These are phyloP conservation scores for Emmonsiellopsis sp. DNA, from an alignment of 2,329 filamentous ascomycete genomes.

Conservation along the genomic window DNA sequence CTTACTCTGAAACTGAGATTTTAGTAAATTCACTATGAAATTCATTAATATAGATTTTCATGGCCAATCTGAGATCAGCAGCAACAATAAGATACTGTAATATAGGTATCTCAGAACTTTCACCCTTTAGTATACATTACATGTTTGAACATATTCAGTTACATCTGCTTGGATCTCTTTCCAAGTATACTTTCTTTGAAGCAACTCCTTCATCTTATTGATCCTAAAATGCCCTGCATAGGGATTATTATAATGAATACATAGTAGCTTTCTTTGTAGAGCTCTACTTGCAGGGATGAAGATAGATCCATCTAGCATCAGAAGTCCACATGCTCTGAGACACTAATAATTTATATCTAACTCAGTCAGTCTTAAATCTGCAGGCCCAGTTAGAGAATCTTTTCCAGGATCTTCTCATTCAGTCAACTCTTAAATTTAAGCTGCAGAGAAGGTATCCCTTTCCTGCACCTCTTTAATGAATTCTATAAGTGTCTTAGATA, in stretches of 20 bases:
- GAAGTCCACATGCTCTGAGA: neutral
- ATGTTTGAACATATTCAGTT: too few species aligned
- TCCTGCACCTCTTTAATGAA: too few species aligned
- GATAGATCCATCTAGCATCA: neutral
- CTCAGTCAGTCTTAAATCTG: neutral
- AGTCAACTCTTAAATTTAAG: too few species aligned
- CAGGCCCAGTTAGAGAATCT: too few species aligned
- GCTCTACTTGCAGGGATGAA: neutral
- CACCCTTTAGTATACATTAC: neutral
- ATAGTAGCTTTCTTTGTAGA: neutral
- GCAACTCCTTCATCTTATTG: too few species aligned
- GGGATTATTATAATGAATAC: neutral
- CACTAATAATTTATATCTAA: neutral
- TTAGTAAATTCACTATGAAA: too few species aligned
- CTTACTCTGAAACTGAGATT: neutral
- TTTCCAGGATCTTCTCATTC: too few species aligned
- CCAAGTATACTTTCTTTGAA: too few species aligned
- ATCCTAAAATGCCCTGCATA: neutral
- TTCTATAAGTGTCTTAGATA: too few species aligned
- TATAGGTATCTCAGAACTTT: neutral
- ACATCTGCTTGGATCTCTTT: too few species aligned
- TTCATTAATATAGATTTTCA: too few species aligned
- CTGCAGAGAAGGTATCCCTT: too few species aligned
- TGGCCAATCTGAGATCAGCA: neutral
- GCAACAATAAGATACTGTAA: neutral